These are phyloP conservation scores for Erysiphe pulchra DNA, from an alignment of 2,329 filamentous ascomycete genomes.

Conservation along the genomic window DNA sequence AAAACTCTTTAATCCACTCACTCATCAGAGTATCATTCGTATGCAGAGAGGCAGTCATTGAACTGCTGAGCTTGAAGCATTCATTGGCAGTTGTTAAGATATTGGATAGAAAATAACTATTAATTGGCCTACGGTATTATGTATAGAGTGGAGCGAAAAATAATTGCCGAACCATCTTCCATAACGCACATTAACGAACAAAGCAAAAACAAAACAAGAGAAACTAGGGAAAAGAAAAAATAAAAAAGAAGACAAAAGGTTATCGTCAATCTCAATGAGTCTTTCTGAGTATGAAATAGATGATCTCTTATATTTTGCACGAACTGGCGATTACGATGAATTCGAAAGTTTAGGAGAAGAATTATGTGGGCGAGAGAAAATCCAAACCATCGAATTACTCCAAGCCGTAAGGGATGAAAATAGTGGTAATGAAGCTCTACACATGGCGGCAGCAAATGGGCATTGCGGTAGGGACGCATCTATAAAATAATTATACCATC, in stretches of 20 bases:
- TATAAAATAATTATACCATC: background rate
- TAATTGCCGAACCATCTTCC: too few relatives aligned
- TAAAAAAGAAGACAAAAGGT: background rate
- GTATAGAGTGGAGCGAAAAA: too few relatives aligned
- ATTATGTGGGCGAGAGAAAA: slow-evolving; percentile 34
- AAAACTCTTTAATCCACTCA: too few relatives aligned
- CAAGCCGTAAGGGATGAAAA: slow-evolving; percentile 44
- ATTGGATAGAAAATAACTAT: too few relatives aligned
- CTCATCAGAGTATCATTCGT: too few relatives aligned
- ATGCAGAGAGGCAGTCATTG: too few relatives aligned
- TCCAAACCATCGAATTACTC: slow-evolving; percentile 35
- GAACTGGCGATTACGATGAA: slow-evolving; percentile 49
- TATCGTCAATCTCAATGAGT: slow-evolving; percentile 4
- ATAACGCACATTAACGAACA: background rate
- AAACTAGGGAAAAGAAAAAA: too few relatives aligned
- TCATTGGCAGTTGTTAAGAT: too few relatives aligned
- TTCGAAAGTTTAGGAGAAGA: slow-evolving; percentile 31
- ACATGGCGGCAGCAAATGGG: slow-evolving; percentile 85
- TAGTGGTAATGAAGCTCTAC: slow-evolving; percentile 54
- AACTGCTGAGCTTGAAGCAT: too few relatives aligned
- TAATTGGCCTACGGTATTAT: too few relatives aligned
- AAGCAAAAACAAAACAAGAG: too few relatives aligned
- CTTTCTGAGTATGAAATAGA: slow-evolving; percentile 63
- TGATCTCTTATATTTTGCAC: slow-evolving; percentile 71
- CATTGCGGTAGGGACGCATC: slow-evolving; percentile 34